Percentiles rank a stretch among this genome's conserved stretches.
Conservation (phyloP, 768 basidiomycete species). For the Sporobolomyces roseus region DNA sequence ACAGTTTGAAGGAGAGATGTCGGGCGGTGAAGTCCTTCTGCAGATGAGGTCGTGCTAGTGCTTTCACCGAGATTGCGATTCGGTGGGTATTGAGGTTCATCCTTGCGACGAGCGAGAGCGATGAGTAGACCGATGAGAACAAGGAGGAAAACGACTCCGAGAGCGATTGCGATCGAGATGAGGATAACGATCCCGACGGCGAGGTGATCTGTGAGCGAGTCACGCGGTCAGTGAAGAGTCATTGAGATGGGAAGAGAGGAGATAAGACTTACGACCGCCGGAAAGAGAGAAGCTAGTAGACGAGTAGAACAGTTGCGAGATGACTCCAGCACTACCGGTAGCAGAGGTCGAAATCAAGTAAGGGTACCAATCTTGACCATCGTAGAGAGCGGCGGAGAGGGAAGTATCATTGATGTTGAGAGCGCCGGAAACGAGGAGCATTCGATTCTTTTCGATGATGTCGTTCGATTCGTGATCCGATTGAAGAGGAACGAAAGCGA, state of each 20-base stretch:
- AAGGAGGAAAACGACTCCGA: constrained; percentile 84
- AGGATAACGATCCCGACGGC: constrained; percentile 90
- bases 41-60: constrained; percentile 9
- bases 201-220: constrained; percentile 63
- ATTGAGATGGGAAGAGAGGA: constrained; percentile 30
- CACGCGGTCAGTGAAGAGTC: not conserved
- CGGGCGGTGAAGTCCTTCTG: constrained; percentile 58
- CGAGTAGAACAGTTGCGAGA: constrained; percentile 79
- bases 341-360: constrained; percentile 68
- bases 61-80: constrained; percentile 3
- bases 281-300: constrained; percentile 70
- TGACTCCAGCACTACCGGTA: constrained; percentile 64
- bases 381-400: constrained; percentile 79
- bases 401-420: constrained; percentile 70
- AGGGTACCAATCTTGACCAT: constrained; percentile 75
- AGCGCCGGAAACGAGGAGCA: constrained; percentile 81
- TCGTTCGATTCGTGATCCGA: constrained; percentile 67
- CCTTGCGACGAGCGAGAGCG: constrained; percentile 78
- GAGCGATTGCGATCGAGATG: constrained; percentile 93
- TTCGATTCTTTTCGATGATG: constrained; percentile 72
- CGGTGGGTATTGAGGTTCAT: constrained; percentile 53
- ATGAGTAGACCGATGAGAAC: constrained; percentile 80
- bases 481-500: constrained; percentile 84
- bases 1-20: constrained; percentile 86
- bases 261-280: constrained; percentile 46